A percentile compares a stretch with the other conserved stretches of the same genome.
Evolutionary conservation across 495 filamentous ascomycete species (phyloP).

Genomic region (Niebla homalea): DNA sequence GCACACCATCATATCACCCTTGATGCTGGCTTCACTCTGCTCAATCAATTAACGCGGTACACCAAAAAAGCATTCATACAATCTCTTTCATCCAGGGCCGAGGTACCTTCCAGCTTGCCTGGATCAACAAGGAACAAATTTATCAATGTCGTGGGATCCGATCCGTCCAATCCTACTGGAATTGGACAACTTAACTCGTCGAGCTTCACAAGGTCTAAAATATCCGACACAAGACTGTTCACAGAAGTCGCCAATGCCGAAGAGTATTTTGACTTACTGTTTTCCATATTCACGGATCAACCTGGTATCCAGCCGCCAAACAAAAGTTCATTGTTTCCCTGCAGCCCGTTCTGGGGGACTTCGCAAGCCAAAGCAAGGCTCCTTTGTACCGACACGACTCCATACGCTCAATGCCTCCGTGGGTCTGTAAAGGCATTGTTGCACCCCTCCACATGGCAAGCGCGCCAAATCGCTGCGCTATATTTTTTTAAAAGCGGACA

Average conservation of each 20-base stretch:
- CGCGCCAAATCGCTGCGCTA: too few species aligned
- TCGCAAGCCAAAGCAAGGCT: too few species aligned
- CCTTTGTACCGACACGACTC: neutral
- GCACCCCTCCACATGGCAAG: neutral
- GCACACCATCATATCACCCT: neutral
- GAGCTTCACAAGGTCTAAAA: too few species aligned
- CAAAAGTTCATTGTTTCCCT: too few species aligned
- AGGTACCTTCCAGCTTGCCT: too few species aligned
- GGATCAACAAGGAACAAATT: too few species aligned
- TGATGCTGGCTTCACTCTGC: neutral
- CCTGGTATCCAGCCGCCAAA: too few species aligned
- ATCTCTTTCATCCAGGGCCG: neutral
- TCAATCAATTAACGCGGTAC: neutral
- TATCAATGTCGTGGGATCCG: too few species aligned
- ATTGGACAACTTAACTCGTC: too few species aligned
- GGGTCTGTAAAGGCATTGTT: too few species aligned
- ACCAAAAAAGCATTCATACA: slow-evolving; percentile 1
- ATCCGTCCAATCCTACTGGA: too few species aligned
- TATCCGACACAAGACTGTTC: neutral
- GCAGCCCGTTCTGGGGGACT: too few species aligned
- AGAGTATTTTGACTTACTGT: neutral
- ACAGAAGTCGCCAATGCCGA: neutral
- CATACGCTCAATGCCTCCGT: neutral
- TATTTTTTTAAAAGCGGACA: neutral
- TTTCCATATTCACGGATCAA: neutral